These are phyloP conservation scores for Penicillium silybi DNA, from an alignment of 495 filamentous ascomycete species.

Conservation along the genomic window DNA sequence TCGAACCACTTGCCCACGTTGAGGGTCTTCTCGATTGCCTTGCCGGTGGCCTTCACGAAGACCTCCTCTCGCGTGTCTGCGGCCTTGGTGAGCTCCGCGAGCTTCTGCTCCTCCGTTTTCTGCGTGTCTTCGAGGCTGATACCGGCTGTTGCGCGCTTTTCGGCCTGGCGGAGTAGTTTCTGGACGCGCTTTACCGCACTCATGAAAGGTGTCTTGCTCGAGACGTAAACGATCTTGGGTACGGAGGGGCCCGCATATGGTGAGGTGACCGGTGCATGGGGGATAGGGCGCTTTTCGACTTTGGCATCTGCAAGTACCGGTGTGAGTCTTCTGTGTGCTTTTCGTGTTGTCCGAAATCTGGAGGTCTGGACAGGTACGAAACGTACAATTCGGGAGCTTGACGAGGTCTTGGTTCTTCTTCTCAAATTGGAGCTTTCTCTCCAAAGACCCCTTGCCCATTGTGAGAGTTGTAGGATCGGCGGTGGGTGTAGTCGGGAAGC, in stretches of 20 bases:
- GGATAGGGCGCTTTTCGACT: slow-evolving; percentile 66
- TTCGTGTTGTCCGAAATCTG: not conserved
- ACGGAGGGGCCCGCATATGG: slow-evolving; percentile 47
- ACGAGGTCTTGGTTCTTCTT: slow-evolving; percentile 38
- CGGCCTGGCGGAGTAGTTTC: slow-evolving; percentile 61
- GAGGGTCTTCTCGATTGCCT: slow-evolving; percentile 70
- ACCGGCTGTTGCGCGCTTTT: slow-evolving; percentile 53
- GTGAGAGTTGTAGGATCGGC: not conserved
- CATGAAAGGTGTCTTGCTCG: slow-evolving; percentile 69
- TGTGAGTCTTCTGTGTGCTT: slow-evolving; percentile 15
- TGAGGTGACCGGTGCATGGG: slow-evolving; percentile 60
- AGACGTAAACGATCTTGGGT: slow-evolving; percentile 76
- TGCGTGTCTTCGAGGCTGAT: slow-evolving; percentile 35
- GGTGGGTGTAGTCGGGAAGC: not conserved
- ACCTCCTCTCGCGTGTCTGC: slow-evolving; percentile 55
- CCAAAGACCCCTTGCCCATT: slow-evolving; percentile 27
- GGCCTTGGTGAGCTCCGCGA: slow-evolving; percentile 38
- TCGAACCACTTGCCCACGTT: slow-evolving; percentile 61
- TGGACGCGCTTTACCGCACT: slow-evolving; percentile 76
- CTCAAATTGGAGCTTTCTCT: slow-evolving; percentile 36
- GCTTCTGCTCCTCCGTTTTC: slow-evolving; percentile 35
- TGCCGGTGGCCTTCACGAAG: slow-evolving; percentile 71
- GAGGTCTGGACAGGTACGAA: not conserved
- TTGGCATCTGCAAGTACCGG: slow-evolving; percentile 27
- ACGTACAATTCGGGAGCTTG: slow-evolving; percentile 37